These are phyloP conservation scores for Candida parachauliodes DNA, from an alignment of 805 yeast species.

Conservation along the genomic window DNA sequence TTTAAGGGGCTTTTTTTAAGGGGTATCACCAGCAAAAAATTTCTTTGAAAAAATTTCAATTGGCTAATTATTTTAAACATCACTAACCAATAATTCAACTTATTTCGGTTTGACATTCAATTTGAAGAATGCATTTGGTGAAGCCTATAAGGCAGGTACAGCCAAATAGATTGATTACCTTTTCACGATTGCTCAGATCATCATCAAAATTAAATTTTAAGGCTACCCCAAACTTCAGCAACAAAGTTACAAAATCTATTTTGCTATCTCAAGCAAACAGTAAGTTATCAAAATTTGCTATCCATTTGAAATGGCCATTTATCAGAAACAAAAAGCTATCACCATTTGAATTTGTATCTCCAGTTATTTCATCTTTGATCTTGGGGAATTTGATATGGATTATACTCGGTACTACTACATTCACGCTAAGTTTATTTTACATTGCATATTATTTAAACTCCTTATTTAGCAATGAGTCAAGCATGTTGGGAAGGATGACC, in stretches of 20 bases:
- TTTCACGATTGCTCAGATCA: no score
- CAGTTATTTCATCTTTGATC: conserved; percentile 53
- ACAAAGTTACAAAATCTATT: conserved; percentile 17
- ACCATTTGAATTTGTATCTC: conserved; percentile 49
- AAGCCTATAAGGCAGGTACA: not conserved
- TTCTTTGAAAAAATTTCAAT: not conserved
- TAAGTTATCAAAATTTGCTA: conserved; percentile 26
- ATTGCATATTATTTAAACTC: conserved; percentile 26
- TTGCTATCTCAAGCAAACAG: conserved; percentile 29
- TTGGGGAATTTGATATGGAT: conserved; percentile 58
- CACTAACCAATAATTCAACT: no score
- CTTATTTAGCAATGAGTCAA: conserved; percentile 15
- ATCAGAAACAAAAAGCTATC: conserved; percentile 42
- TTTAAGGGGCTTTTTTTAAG: not conserved
- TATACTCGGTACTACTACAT: conserved; percentile 55
- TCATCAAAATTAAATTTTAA: not conserved
- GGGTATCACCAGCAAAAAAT: conserved; percentile 1
- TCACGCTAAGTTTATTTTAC: conserved; percentile 46
- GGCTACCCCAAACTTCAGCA: not conserved
- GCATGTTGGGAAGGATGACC: conserved; percentile 30
- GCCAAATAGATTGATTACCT: not conserved
- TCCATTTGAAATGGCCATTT: conserved; percentile 47
- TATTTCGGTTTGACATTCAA: no score
- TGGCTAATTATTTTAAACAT: no score
- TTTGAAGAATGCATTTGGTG: not conserved